Conservation (phyloP, 2,329 filamentous ascomycete genomes). For the Ceratocystis ficicola region DNA sequence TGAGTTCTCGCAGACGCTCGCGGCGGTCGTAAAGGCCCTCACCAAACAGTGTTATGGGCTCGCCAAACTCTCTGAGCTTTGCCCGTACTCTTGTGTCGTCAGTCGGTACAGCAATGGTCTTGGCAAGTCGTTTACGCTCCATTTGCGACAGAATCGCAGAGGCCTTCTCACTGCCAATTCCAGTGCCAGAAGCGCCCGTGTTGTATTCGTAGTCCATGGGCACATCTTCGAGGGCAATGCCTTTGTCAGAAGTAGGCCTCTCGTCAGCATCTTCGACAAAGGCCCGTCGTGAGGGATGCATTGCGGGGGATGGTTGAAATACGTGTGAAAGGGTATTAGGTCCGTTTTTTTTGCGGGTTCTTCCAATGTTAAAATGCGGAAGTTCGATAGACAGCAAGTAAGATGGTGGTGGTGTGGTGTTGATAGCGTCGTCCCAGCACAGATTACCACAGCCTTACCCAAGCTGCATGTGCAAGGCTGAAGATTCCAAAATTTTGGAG, state of each 20-base stretch:
- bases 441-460: background rate
- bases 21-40: conserved; percentile 76
- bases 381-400: background rate
- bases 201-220: conserved; percentile 72
- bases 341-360: background rate
- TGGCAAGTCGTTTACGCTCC: conserved; percentile 77
- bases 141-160: conserved; percentile 80
- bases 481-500: background rate
- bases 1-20: conserved; percentile 70
- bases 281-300: conserved; percentile 83
- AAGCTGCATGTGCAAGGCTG: background rate
- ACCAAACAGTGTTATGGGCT: conserved; percentile 88
- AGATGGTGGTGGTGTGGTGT: background rate
- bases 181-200: conserved; percentile 51
- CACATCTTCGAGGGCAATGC: conserved; percentile 39
- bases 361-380: background rate
- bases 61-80: conserved; percentile 71
- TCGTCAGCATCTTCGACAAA: conserved; percentile 77
- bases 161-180: conserved; percentile 66
- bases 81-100: conserved; percentile 78
- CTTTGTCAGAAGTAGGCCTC: conserved; percentile 32
- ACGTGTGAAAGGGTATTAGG: background rate
- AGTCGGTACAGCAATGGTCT: conserved; percentile 82
- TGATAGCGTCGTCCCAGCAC: too few relatives aligned
- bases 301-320: conserved; percentile 33